Evolutionary conservation across 2,329 filamentous ascomycete genomes (phyloP).

Genomic region (Pestalotiopsis sp.): DNA sequence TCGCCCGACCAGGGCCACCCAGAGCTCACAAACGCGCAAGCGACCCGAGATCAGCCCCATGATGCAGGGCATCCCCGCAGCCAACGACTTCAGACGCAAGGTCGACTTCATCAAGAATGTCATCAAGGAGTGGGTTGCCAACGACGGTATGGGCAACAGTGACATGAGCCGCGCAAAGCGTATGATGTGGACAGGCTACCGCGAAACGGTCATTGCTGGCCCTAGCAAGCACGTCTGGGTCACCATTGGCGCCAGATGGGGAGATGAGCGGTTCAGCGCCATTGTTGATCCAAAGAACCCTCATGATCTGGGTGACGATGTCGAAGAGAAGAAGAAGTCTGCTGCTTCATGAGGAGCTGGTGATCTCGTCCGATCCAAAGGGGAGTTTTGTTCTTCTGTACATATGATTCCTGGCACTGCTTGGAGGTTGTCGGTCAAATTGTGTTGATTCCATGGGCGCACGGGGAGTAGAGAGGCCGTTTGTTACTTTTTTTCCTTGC

Average conservation of each 20-base stretch:
- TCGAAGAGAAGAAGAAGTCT: slow-evolving; percentile 42
- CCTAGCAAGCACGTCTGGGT: slow-evolving; percentile 70
- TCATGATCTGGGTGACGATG: slow-evolving; percentile 55
- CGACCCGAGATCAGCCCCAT: slow-evolving; percentile 64
- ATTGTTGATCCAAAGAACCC: slow-evolving; percentile 59
- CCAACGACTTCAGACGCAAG: slow-evolving; percentile 75
- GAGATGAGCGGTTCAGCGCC: slow-evolving; percentile 58
- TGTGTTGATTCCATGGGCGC: not conserved
- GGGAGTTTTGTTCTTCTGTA: not conserved
- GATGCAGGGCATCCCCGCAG: slow-evolving; percentile 66
- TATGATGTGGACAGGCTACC: slow-evolving; percentile 60
- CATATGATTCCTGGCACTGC: not conserved
- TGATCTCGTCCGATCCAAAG: not conserved
- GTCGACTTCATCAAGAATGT: slow-evolving; percentile 72
- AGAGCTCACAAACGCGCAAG: slow-evolving; percentile 42
- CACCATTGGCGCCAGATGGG: slow-evolving; percentile 65
- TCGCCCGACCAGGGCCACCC: slow-evolving; percentile 42
- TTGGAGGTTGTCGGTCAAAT: not conserved
- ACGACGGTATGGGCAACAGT: slow-evolving; percentile 71
- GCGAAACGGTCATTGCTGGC: slow-evolving; percentile 56
- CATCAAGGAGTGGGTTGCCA: slow-evolving; percentile 70
- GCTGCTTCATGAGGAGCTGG: slow-evolving; percentile 12
- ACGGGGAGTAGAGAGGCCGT: not conserved
- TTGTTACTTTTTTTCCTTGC: not conserved
- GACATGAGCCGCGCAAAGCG: slow-evolving; percentile 58